phyloP scores from a whole-genome alignment of 139 green algal genomes.

The Micromonas commoda region DNA sequence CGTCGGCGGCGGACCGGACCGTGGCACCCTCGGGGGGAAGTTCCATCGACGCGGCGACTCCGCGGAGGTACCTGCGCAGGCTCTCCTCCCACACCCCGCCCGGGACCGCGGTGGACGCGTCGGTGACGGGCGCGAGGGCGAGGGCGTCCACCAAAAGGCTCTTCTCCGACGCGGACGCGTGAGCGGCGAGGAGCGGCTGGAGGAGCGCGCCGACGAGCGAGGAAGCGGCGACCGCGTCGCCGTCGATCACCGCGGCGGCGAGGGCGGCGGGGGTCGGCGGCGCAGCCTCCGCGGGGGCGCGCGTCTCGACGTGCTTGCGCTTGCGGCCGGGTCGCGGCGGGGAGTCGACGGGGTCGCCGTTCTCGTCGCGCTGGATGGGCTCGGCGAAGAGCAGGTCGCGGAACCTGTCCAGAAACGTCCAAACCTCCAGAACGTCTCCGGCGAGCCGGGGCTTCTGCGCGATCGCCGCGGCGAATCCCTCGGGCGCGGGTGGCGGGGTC shows the following conservation, averaged over 20 bases:
- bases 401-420: constrained; percentile 14
- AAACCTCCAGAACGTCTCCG: constrained; percentile 5
- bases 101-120: not conserved
- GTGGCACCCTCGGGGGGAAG: not conserved
- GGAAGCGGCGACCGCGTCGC: not conserved
- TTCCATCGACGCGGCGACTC: not conserved
- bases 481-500: too few relatives aligned
- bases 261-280: not conserved
- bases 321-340: not conserved
- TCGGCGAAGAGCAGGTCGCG: not conserved
- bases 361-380: too few relatives aligned
- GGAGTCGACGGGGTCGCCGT: not conserved
- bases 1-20: not conserved
- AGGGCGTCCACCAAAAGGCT: not conserved
- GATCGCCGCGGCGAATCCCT: not conserved
- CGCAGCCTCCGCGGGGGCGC: not conserved
- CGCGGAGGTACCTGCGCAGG: not conserved
- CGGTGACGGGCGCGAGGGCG: not conserved
- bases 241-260: not conserved
- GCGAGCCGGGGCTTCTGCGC: too few relatives aligned
- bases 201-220: not conserved
- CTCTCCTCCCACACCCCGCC: not conserved
- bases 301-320: not conserved
- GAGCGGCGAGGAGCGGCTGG: not conserved
- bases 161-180: not conserved